phyloP scores from a whole-genome alignment of 768 basidiomycete genomes.

The Suillus ampliporus region DNA sequence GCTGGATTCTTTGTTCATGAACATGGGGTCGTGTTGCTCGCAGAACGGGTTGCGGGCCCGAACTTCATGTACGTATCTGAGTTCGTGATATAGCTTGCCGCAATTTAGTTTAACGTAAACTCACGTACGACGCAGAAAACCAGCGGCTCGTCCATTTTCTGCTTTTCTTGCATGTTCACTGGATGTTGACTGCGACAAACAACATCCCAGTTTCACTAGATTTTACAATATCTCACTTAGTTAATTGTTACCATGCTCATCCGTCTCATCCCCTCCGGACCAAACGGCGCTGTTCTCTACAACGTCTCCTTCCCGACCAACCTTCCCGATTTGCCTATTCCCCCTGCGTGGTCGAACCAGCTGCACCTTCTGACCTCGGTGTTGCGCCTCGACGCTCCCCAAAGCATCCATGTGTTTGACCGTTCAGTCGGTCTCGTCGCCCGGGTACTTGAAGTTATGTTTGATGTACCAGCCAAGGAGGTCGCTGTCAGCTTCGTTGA shows the following conservation, averaged over 20 bases:
- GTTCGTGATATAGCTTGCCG: slow-evolving; percentile 1
- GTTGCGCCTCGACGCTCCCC: slow-evolving; percentile 59
- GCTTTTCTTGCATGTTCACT: slow-evolving; percentile 30
- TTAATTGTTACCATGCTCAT: slow-evolving; percentile 57
- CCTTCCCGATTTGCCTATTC: slow-evolving; percentile 44
- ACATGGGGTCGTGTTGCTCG: not conserved
- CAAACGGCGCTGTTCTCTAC: slow-evolving; percentile 63
- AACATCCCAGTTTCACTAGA: slow-evolving; percentile 23
- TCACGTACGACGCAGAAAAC: slow-evolving; percentile 39
- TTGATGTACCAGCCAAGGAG: slow-evolving; percentile 56
- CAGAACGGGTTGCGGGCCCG: not conserved
- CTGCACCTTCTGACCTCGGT: slow-evolving; percentile 52
- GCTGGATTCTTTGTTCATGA: not conserved
- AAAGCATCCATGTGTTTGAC: slow-evolving; percentile 62
- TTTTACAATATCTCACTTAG: slow-evolving; percentile 26
- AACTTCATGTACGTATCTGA: slow-evolving; percentile 4
- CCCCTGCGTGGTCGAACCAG: slow-evolving; percentile 59
- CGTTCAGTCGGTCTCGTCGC: slow-evolving; percentile 60
- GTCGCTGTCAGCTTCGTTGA: slow-evolving; percentile 64
- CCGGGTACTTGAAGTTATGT: slow-evolving; percentile 62
- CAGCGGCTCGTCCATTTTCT: slow-evolving; percentile 20
- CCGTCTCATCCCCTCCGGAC: slow-evolving; percentile 51
- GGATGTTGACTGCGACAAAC: slow-evolving; percentile 32
- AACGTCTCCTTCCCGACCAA: slow-evolving; percentile 54
- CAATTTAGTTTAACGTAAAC: slow-evolving; percentile 32